These are phyloP conservation scores for Stachybotrys chlorohalonatus DNA, from an alignment of 2,329 filamentous ascomycete species.

Conservation along the genomic window DNA sequence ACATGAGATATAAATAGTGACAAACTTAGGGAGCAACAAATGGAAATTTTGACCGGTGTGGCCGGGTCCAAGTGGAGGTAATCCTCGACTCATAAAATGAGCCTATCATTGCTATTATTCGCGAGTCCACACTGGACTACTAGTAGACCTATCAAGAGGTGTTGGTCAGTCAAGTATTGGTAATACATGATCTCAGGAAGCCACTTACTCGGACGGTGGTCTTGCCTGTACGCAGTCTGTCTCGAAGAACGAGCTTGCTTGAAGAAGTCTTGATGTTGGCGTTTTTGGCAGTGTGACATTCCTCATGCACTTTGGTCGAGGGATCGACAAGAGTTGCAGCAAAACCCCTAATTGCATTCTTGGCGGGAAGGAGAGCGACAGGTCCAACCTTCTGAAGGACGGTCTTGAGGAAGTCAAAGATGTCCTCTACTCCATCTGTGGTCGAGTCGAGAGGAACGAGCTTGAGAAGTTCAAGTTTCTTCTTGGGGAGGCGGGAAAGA, in stretches of 20 bases:
- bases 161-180: background rate
- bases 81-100: background rate
- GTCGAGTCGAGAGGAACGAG: background rate
- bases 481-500: conserved; percentile 2
- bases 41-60: background rate
- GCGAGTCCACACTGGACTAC: background rate
- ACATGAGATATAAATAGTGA: too few species aligned
- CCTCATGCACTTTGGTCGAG: background rate
- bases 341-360: background rate
- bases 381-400: conserved; percentile 1
- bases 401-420: conserved; percentile 7
- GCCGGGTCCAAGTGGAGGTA: background rate
- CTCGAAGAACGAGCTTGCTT: background rate
- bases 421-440: background rate
- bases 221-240: background rate
- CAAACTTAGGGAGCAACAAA: background rate
- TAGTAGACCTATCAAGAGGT: background rate
- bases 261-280: background rate
- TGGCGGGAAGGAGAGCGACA: background rate
- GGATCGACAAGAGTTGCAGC: background rate
- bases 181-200: background rate
- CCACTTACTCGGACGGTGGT: background rate
- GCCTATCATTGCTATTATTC: background rate
- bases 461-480: conserved; percentile 2
- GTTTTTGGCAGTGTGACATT: background rate